Evolutionary conservation across 257 asterid genomes (phyloP), one percentile per base, ranked within the genome.

Genomic region (Echium plantagineum): DNA sequence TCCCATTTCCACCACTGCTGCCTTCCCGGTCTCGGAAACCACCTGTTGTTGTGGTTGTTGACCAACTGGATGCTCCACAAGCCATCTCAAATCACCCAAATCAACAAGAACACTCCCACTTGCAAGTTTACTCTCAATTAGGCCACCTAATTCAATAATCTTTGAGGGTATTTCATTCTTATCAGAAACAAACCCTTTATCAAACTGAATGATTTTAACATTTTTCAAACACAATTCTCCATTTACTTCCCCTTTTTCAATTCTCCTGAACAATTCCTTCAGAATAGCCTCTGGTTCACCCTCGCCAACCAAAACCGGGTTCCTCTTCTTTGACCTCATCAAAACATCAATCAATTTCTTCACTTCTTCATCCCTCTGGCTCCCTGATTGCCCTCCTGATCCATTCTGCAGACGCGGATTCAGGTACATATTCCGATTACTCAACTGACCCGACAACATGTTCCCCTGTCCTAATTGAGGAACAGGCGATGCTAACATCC

Each of bases 81-180:
- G 83, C 96, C 98, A 91, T 68, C 83, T 87, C 81, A 91, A 74
- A 74, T 91, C 94, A 32, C 98, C 98, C 82, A 91, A 81, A 77
- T 91, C 89, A 61, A 91, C 75, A 77, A 91, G 72, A 76, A 91
- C 79, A 0, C 90, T 87, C 1, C 90, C 86, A 54, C 42, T 64
- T 12, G 67, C 70, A 15, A 84, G 69, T 78, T 54, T 83, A n/a
- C 61, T 65, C 69, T 78, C 90, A 20, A 88, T 79, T 67, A 68
- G 53, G 19, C 60, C 72, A 49, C 80, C 85, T 59, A 91, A 68
- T 64, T 91, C 87, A 22, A 72, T 80, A 24, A 88, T 82, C 76
- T 77, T 91, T 1, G 71, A 60, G 1, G 68, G 64, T 48, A 88
- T 69, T 65, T 68, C 69, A 60, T 52, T 66, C 69, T 62, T 81